Evolutionary conservation across 1,284 basidiomycete genomes (phyloP).

Genomic region (Puccinia coronata): DNA sequence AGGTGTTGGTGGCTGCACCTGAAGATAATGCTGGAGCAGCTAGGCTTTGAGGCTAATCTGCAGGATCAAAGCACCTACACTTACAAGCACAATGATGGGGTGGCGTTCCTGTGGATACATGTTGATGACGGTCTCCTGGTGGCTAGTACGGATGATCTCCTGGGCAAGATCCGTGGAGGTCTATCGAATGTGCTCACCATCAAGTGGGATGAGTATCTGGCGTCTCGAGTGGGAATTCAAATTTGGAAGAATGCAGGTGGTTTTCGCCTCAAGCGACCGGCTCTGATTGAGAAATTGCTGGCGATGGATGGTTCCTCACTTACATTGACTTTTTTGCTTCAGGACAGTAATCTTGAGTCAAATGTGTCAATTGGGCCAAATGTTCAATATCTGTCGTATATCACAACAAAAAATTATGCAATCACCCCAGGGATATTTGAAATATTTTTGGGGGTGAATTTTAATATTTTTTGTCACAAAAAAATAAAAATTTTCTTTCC

Average conservation of each 20-base stretch:
- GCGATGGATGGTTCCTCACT: neutral
- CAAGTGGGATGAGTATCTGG: neutral
- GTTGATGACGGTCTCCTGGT: neutral
- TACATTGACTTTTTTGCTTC: neutral
- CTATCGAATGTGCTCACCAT: neutral
- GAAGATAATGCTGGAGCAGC: neutral
- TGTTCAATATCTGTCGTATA: neutral
- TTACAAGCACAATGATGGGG: neutral
- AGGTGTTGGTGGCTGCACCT: neutral
- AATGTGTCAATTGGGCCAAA: too few species aligned
- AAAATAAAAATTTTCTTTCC: too few species aligned
- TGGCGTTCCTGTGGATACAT: neutral
- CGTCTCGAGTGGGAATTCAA: neutral
- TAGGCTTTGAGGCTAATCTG: neutral
- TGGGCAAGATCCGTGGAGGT: neutral
- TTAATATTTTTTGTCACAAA: too few species aligned
- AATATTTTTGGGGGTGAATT: too few species aligned
- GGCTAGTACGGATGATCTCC: neutral
- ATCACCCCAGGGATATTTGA: too few species aligned
- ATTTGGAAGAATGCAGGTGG: neutral
- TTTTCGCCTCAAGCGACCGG: neutral
- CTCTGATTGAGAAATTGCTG: neutral
- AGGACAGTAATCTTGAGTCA: neutral
- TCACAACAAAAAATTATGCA: too few species aligned
- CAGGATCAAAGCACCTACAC: constrained; percentile 1